Evolutionary conservation across 768 basidiomycete species (phyloP).

Genomic region (Suillus discolor): DNA sequence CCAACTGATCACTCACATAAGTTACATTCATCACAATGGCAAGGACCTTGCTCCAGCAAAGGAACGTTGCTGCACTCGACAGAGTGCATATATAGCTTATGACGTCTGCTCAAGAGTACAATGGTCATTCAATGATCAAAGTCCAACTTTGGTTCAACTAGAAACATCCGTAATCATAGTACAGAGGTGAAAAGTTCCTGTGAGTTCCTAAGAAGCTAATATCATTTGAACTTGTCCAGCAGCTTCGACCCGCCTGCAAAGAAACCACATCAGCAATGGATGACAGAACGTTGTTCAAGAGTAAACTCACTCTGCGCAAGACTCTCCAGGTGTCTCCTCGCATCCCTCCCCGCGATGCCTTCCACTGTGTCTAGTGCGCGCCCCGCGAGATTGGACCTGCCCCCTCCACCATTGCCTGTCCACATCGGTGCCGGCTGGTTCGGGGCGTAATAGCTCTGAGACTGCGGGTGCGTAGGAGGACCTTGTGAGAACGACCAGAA

Average conservation of each 20-base stretch:
- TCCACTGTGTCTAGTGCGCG: conserved; percentile 56
- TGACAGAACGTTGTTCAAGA: conserved; percentile 11
- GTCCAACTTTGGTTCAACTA: background rate
- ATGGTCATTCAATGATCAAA: no score
- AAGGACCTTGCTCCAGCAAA: background rate
- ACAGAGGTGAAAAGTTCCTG: background rate
- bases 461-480: conserved; percentile 13
- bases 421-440: conserved; percentile 12
- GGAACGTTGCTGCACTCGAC: background rate
- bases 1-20: background rate
- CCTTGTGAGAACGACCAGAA: conserved; percentile 8
- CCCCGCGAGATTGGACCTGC: conserved; percentile 16
- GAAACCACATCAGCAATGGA: background rate
- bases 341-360: conserved; percentile 54
- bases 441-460: conserved; percentile 14
- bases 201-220: background rate
- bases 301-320: conserved; percentile 54
- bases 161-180: background rate
- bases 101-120: no score
- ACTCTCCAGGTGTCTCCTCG: conserved; percentile 50
- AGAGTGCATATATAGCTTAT: background rate
- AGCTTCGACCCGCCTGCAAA: conserved; percentile 15
- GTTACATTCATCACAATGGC: background rate
- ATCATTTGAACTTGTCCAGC: conserved; percentile 18
- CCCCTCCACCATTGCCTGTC: conserved; percentile 12